A percentile compares a stretch with the other conserved stretches of the same genome.
Evolutionary conservation across 2,329 filamentous ascomycete genomes (phyloP).

Genomic region (Daldinia sp.): DNA sequence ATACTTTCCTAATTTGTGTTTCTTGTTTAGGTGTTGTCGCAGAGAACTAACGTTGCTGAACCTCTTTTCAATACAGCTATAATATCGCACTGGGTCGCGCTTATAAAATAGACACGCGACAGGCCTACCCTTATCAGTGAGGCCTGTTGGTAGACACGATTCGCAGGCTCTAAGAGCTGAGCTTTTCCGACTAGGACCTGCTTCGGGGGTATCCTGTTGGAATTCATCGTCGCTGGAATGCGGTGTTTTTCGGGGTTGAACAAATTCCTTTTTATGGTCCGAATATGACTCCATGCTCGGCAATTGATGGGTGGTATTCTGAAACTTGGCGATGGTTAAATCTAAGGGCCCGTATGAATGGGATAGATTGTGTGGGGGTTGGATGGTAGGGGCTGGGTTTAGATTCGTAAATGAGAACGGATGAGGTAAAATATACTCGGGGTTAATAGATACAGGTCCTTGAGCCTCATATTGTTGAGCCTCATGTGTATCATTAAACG

Average conservation of each 20-base stretch:
- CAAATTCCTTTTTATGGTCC: neutral
- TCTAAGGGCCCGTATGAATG: neutral
- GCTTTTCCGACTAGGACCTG: neutral
- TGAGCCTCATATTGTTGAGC: slow-evolving; percentile 1
- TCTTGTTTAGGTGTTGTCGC: slow-evolving; percentile 20
- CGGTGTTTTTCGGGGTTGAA: neutral
- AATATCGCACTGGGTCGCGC: slow-evolving; percentile 7
- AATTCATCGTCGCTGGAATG: neutral
- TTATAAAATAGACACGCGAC: slow-evolving; percentile 31
- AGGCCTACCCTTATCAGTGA: neutral
- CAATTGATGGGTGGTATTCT: neutral
- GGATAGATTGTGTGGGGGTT: neutral
- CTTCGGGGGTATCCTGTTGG: neutral
- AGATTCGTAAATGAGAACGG: neutral
- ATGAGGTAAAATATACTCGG: neutral
- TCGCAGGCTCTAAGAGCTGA: slow-evolving; percentile 8
- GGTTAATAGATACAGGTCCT: neutral
- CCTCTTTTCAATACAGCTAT: slow-evolving; percentile 10
- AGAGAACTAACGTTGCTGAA: slow-evolving; percentile 21
- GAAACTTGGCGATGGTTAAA: neutral
- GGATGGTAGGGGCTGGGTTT: neutral
- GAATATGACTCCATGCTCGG: neutral
- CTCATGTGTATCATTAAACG: neutral
- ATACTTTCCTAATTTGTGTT: slow-evolving; percentile 9
- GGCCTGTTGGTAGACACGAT: neutral